phyloP scores from a whole-genome alignment of 768 basidiomycete genomes.

The Auricularia cornea region DNA sequence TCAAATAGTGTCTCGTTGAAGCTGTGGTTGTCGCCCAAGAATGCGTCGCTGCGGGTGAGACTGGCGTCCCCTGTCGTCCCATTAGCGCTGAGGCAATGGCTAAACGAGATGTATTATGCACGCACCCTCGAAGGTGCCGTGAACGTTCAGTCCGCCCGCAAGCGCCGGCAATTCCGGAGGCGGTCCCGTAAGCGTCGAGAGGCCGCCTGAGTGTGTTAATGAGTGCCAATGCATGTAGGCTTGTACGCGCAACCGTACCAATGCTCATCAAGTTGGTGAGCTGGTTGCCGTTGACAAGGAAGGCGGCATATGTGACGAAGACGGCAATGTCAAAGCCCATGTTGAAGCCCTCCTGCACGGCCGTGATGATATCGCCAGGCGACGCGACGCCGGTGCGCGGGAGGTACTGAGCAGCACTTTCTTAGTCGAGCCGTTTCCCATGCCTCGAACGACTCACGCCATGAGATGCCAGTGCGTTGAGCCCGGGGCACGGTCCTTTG shows the following conservation, averaged over 20 bases:
- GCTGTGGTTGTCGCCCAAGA: slow-evolving; percentile 4
- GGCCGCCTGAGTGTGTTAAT: too few species aligned
- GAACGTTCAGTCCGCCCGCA: slow-evolving; percentile 2
- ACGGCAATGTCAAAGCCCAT: slow-evolving; percentile 5
- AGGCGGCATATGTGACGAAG: slow-evolving; percentile 4
- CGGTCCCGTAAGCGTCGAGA: neutral
- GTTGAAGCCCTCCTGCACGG: slow-evolving; percentile 8
- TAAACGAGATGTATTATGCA: too few species aligned
- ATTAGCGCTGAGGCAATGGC: neutral
- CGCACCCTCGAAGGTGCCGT: slow-evolving; percentile 5
- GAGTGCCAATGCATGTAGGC: neutral
- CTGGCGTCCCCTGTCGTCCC: neutral
- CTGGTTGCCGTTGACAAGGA: slow-evolving; percentile 5
- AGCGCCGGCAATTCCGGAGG: neutral
- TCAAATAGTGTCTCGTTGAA: slow-evolving; percentile 8
- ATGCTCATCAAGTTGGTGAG: slow-evolving; percentile 5
- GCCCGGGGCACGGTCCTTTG: slow-evolving; percentile 7
- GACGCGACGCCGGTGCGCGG: slow-evolving; percentile 5
- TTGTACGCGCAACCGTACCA: neutral
- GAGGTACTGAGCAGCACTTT: neutral
- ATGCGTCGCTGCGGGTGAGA: slow-evolving; percentile 6
- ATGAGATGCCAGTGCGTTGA: slow-evolving; percentile 6
- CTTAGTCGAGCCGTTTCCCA: neutral
- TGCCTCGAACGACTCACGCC: slow-evolving; percentile 3
- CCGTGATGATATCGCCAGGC: slow-evolving; percentile 3